Evolutionary conservation across 305 asterid species (phyloP).

Genomic region (Fraxinus xanthoxyloides): DNA sequence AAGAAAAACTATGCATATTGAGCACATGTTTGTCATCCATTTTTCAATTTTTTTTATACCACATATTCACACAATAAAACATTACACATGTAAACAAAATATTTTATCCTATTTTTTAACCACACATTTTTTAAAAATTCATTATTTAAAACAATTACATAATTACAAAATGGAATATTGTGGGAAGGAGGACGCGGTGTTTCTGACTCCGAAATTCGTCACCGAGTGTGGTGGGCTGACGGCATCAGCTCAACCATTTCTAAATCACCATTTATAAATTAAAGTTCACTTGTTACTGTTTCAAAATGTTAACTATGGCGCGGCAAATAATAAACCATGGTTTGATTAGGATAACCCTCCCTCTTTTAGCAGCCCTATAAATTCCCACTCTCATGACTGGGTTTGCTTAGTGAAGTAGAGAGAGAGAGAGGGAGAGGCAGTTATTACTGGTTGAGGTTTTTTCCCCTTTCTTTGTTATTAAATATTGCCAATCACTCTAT

Average conservation of each 20-base stretch:
- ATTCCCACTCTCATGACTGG: background rate
- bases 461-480: conserved; percentile 1
- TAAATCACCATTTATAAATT: conserved; percentile 25
- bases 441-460: background rate
- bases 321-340: background rate
- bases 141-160: no score
- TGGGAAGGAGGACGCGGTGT: conserved; percentile 2
- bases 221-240: conserved; percentile 18
- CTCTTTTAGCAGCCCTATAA: conserved; percentile 15
- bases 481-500: background rate
- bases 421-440: background rate
- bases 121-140: no score
- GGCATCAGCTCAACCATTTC: conserved; percentile 17
- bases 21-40: no score
- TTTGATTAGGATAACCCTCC: conserved; percentile 17
- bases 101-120: no score
- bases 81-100: no score
- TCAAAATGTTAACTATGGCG: background rate
- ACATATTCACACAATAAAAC: no score
- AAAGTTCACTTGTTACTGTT: background rate
- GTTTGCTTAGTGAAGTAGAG: background rate
- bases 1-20: no score
- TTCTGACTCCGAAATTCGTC: background rate
- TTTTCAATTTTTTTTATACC: no score
- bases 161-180: conserved; percentile 19